A percentile compares a stretch with the other conserved stretches of the same genome.
These are phyloP conservation scores for Phaffomyces opuntiae DNA, from an alignment of 805 yeast genomes.

Conservation along the genomic window DNA sequence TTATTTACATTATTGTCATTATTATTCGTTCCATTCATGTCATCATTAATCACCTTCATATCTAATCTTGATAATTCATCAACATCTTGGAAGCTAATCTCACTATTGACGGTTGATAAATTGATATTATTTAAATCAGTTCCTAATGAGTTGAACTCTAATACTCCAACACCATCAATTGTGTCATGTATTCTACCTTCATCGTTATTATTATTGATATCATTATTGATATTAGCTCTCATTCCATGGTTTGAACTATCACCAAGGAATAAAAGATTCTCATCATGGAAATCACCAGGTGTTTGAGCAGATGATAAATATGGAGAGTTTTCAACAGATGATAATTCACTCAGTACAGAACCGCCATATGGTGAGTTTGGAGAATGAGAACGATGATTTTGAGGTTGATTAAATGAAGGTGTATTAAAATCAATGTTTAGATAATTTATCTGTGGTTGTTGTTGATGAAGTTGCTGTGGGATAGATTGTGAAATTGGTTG, in stretches of 20 bases:
- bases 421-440: conserved; percentile 14
- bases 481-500: background rate
- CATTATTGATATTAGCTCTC: too few relatives aligned
- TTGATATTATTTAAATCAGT: conserved; percentile 2
- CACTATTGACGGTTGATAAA: conserved; percentile 4
- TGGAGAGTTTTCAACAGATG: conserved; percentile 21
- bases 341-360: conserved; percentile 16
- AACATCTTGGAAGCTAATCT: conserved; percentile 7
- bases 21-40: background rate
- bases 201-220: too few relatives aligned
- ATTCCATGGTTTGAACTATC: background rate
- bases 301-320: conserved; percentile 13
- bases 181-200: background rate
- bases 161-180: conserved; percentile 1
- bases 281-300: conserved; percentile 16
- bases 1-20: background rate
- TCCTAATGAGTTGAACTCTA: conserved; percentile 3
- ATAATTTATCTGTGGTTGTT: background rate
- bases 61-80: background rate
- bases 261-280: conserved; percentile 1
- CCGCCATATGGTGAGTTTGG: conserved; percentile 3
- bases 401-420: conserved; percentile 13
- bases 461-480: background rate
- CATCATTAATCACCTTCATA: background rate
- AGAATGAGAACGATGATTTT: conserved; percentile 2